Evolutionary conservation across 2,329 filamentous ascomycete species (phyloP).

Genomic region (Ramularia collo-cygni): DNA sequence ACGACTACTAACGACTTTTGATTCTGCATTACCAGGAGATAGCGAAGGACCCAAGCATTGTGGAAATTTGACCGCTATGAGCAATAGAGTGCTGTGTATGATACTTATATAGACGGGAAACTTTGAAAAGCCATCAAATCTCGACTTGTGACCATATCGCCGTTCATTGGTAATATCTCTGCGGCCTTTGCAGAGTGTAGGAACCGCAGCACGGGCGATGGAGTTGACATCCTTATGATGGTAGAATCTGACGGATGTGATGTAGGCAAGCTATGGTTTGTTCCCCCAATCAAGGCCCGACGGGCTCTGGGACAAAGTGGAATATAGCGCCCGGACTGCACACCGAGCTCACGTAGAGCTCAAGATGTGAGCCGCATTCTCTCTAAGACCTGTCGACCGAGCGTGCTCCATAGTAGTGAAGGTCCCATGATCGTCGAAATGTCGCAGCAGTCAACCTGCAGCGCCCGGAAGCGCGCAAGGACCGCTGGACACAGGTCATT

Average conservation of each 20-base stretch:
- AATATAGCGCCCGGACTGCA: conserved; percentile 70
- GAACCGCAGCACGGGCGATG: too few relatives aligned
- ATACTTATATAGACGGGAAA: conserved; percentile 1
- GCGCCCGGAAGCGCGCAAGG: conserved; percentile 52
- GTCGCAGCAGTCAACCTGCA: conserved; percentile 72
- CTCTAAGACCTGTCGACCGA: conserved; percentile 95
- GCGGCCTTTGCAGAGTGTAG: too few relatives aligned
- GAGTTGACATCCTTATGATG: too few relatives aligned
- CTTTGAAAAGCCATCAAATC: conserved; percentile 2
- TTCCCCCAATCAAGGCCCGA: conserved; percentile 84
- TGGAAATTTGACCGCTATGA: too few relatives aligned
- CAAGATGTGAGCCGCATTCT: conserved; percentile 46
- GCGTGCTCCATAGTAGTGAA: conserved; percentile 65
- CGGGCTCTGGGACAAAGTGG: conserved; percentile 82
- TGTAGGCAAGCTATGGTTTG: conserved; percentile 64
- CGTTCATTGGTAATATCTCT: too few relatives aligned
- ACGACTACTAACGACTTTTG: too few relatives aligned
- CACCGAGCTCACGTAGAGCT: conserved; percentile 60
- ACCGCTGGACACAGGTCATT: conserved; percentile 83
- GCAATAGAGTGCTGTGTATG: too few relatives aligned
- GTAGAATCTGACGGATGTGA: conserved; percentile 3
- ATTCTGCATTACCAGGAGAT: too few relatives aligned
- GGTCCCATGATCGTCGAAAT: conserved; percentile 86
- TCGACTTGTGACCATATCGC: conserved; percentile 7
- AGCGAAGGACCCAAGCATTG: too few relatives aligned